Percentiles rank a stretch among this genome's conserved stretches.
These are phyloP conservation scores for Cenchrus purpureus DNA, from an alignment of 176 grass and related monocot genomes.

Conservation along the genomic window DNA sequence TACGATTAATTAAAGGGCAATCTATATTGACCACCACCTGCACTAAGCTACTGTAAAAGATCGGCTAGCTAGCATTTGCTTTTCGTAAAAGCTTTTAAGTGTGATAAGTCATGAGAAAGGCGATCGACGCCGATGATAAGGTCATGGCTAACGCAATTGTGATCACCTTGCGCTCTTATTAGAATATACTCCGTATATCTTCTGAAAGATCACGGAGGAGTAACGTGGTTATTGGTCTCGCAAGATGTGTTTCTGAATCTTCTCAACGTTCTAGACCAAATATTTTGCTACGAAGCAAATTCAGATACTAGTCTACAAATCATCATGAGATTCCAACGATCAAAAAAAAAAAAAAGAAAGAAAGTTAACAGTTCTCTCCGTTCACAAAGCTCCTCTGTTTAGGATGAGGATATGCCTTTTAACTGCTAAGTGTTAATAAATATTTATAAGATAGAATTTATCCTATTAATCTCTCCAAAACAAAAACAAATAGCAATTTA, in stretches of 20 bases:
- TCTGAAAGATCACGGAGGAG: background rate
- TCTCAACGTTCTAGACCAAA: background rate
- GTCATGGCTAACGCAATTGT: slow-evolving; percentile 30
- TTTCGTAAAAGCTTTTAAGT: slow-evolving; percentile 8
- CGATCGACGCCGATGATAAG: slow-evolving; percentile 43
- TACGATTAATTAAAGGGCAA: background rate
- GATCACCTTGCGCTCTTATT: slow-evolving; percentile 41
- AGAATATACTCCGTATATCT: background rate
- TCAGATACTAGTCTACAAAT: background rate
- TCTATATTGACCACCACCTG: background rate
- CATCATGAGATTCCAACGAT: background rate
- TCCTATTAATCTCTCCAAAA: no score
- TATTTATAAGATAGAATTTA: no score
- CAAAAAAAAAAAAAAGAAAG: background rate
- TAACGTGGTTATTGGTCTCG: background rate
- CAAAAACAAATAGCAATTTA: no score
- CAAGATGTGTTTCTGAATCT: background rate
- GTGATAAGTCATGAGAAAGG: slow-evolving; percentile 52
- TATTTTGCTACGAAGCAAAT: background rate
- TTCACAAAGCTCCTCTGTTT: no score
- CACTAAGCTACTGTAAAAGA: background rate
- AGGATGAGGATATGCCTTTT: no score
- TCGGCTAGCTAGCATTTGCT: background rate
- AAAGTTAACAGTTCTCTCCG: background rate
- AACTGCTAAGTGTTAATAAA: no score